phyloP scores from a whole-genome alignment of 2,329 filamentous ascomycete genomes.

The Aspergillus fumigatiaffinis region DNA sequence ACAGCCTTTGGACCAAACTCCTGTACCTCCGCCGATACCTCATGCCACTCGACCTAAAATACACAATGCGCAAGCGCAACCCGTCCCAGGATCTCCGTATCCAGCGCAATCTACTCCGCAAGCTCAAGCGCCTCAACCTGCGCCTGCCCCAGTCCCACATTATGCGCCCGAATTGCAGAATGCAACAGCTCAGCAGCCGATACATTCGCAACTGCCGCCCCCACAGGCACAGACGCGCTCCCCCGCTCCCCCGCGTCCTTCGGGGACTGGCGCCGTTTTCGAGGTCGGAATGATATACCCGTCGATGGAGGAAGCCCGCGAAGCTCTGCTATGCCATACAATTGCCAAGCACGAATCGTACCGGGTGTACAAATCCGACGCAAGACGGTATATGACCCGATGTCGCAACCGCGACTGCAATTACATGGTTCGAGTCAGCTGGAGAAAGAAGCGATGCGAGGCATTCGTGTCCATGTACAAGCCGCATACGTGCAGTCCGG shows the following conservation, averaged over 20 bases:
- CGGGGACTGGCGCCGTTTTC: neutral
- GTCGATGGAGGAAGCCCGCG: neutral
- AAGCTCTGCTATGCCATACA: neutral
- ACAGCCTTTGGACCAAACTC: conserved; percentile 35
- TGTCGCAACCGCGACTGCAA: neutral
- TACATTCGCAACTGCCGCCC: neutral
- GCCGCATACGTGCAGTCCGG: neutral
- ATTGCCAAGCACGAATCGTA: neutral
- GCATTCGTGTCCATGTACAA: neutral
- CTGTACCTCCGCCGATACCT: neutral
- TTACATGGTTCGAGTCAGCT: neutral
- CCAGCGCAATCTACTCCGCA: neutral
- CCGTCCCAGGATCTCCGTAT: neutral
- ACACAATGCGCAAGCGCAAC: neutral
- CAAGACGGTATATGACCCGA: neutral
- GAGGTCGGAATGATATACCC: neutral
- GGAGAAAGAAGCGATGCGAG: neutral
- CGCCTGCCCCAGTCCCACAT: neutral
- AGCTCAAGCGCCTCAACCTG: neutral
- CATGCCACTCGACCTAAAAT: neutral
- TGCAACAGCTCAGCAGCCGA: neutral
- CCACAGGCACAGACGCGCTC: neutral
- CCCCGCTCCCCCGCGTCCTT: neutral
- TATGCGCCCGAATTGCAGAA: neutral
- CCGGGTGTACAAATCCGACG: neutral